Evolutionary conservation across 306 rosid genomes (phyloP).

Genomic region (Rosa lucieae): DNA sequence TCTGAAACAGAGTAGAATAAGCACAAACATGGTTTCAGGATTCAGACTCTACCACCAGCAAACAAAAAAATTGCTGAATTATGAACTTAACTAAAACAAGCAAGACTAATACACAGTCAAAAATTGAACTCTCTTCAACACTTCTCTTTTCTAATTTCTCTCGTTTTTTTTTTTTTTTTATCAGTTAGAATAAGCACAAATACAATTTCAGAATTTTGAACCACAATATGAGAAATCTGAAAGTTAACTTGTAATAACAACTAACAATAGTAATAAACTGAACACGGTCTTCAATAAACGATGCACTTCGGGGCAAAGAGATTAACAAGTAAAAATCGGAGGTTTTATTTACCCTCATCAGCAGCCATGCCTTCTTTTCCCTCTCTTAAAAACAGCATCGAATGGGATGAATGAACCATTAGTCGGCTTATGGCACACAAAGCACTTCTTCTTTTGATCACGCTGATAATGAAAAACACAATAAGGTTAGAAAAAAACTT

Average conservation of each 20-base stretch:
- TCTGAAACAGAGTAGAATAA: background rate
- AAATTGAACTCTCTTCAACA: background rate
- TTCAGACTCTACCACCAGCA: background rate
- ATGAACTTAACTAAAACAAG: background rate
- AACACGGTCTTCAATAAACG: background rate
- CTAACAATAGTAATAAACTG: background rate
- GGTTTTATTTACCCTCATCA: slow-evolving; percentile 35
- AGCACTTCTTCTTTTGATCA: slow-evolving; percentile 80
- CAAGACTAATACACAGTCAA: background rate
- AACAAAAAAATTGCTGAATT: background rate
- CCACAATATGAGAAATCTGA: background rate
- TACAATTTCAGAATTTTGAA: background rate
- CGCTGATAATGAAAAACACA: slow-evolving; percentile 43
- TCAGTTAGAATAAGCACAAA: background rate
- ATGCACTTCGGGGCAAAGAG: background rate
- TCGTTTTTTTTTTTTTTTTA: background rate
- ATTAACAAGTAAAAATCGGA: background rate
- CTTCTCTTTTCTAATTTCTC: background rate
- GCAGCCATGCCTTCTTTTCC: slow-evolving; percentile 46
- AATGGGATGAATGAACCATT: slow-evolving; percentile 55
- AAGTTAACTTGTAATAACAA: background rate
- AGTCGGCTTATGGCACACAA: slow-evolving; percentile 76
- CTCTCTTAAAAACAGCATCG: slow-evolving; percentile 34
- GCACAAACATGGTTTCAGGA: background rate
- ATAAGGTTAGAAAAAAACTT: background rate